Conservation (phyloP, 1,284 basidiomycete species). For the Rhizoctonia solani region DNA sequence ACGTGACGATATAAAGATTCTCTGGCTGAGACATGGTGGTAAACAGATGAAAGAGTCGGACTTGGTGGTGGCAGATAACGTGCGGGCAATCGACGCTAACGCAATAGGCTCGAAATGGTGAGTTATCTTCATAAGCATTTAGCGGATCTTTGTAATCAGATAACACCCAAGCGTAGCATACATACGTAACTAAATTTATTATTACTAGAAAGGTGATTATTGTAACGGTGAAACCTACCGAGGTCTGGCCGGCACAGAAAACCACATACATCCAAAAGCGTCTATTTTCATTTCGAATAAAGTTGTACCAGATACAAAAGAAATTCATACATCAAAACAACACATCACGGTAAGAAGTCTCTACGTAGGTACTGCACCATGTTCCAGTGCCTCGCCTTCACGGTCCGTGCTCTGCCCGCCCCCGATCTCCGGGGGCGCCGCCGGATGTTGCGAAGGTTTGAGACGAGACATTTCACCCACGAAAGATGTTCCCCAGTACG, state of each 20-base stretch:
- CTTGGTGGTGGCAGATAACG: background rate
- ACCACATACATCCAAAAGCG: no score
- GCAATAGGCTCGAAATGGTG: background rate
- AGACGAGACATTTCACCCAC: constrained; percentile 72
- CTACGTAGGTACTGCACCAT: constrained; percentile 35
- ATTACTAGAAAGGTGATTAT: no score
- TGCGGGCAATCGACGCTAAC: background rate
- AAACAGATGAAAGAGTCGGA: background rate
- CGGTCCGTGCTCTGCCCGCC: constrained; percentile 35
- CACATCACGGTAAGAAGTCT: background rate
- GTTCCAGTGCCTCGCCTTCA: constrained; percentile 39
- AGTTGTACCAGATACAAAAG: background rate
- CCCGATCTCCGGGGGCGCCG: background rate
- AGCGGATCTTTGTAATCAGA: constrained; percentile 17
- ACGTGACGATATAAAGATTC: constrained; percentile 63
- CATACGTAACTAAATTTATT: no score
- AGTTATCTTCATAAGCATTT: background rate
- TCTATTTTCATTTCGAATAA: background rate
- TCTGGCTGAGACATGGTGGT: constrained; percentile 9
- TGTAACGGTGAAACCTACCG: no score
- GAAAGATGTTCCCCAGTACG: constrained; percentile 91
- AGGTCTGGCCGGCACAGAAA: no score
- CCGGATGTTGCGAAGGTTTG: constrained; percentile 29
- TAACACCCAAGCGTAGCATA: background rate
- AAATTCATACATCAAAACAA: background rate